Evolutionary conservation across 2,329 filamentous ascomycete genomes (phyloP).

Genomic region (Zasmidium angulare): DNA sequence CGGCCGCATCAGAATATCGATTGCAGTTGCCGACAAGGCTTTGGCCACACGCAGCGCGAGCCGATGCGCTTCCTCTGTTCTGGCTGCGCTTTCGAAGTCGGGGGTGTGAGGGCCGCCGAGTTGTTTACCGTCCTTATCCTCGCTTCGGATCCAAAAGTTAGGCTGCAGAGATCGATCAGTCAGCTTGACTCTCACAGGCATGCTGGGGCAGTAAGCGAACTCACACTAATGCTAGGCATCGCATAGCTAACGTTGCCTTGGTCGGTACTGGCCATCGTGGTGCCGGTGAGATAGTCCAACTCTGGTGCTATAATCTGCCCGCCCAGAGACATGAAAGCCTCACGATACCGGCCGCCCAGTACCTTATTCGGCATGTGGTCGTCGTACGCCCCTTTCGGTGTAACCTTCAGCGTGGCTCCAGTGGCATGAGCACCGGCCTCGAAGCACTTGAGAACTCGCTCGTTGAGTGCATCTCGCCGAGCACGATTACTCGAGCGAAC

Average conservation of each 20-base stretch:
- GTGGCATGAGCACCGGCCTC: slow-evolving; percentile 48
- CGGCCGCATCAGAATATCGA: slow-evolving; percentile 35
- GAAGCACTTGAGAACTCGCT: slow-evolving; percentile 44
- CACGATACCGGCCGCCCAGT: slow-evolving; percentile 37
- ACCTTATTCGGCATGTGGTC: slow-evolving; percentile 57
- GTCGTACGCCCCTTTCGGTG: slow-evolving; percentile 47
- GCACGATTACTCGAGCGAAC: slow-evolving; percentile 35
- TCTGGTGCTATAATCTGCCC: slow-evolving; percentile 40
- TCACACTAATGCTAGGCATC: slow-evolving; percentile 53
- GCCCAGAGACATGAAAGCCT: slow-evolving; percentile 34
- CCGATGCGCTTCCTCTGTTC: slow-evolving; percentile 38
- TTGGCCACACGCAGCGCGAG: slow-evolving; percentile 37
- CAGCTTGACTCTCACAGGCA: background rate
- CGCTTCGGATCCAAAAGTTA: slow-evolving; percentile 49
- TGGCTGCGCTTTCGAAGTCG: slow-evolving; percentile 40
- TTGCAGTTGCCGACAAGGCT: slow-evolving; percentile 38
- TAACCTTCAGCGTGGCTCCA: slow-evolving; percentile 51
- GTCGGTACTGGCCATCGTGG: slow-evolving; percentile 58
- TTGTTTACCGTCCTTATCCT: slow-evolving; percentile 29
- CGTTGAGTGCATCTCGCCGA: slow-evolving; percentile 33
- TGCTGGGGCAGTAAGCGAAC: background rate
- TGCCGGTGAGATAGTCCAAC: slow-evolving; percentile 43
- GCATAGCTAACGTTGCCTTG: slow-evolving; percentile 60
- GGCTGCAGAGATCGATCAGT: slow-evolving; percentile 22
- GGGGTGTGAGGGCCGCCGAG: slow-evolving; percentile 41